Conservation (phyloP, 2,329 filamentous ascomycete species). For the Pseudopyrenochaeta lycopersici region DNA sequence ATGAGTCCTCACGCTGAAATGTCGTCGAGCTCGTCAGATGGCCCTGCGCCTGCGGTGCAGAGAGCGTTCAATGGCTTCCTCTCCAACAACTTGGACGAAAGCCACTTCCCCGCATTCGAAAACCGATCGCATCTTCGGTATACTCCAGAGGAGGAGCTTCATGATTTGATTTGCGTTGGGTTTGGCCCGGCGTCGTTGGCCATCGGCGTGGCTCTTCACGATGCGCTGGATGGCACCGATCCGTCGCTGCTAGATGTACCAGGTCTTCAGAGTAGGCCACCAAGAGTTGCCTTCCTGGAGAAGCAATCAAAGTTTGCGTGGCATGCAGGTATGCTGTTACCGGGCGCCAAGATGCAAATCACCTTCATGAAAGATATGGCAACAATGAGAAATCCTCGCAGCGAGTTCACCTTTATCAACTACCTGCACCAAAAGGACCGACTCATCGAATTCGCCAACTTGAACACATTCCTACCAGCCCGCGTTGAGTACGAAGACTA, state of each 20-base stretch:
- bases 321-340: constrained; percentile 95
- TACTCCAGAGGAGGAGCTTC: constrained; percentile 69
- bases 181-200: constrained; percentile 93
- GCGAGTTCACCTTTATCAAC: constrained; percentile 94
- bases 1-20: constrained; percentile 50
- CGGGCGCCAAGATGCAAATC: constrained; percentile 96
- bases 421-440: constrained; percentile 84
- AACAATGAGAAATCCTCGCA: constrained; percentile 84
- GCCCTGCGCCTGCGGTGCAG: constrained; percentile 30
- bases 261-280: constrained; percentile 53
- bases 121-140: constrained; percentile 60
- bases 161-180: constrained; percentile 89
- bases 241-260: constrained; percentile 41
- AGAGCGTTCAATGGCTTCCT: constrained; percentile 41
- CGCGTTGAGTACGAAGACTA: constrained; percentile 95
- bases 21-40: constrained; percentile 23
- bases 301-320: constrained; percentile 84
- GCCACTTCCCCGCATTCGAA: constrained; percentile 34
- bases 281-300: constrained; percentile 87
- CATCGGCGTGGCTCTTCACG: constrained; percentile 87
- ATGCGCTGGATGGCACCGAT: constrained; percentile 62
- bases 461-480: constrained; percentile 86
- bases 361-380: constrained; percentile 97
- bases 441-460: constrained; percentile 90
- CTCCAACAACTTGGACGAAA: constrained; percentile 36